Evolutionary conservation across 2,329 filamentous ascomycete species (phyloP), one percentile per base, ranked within the genome.

Genomic region (Elsinoe batatas): DNA sequence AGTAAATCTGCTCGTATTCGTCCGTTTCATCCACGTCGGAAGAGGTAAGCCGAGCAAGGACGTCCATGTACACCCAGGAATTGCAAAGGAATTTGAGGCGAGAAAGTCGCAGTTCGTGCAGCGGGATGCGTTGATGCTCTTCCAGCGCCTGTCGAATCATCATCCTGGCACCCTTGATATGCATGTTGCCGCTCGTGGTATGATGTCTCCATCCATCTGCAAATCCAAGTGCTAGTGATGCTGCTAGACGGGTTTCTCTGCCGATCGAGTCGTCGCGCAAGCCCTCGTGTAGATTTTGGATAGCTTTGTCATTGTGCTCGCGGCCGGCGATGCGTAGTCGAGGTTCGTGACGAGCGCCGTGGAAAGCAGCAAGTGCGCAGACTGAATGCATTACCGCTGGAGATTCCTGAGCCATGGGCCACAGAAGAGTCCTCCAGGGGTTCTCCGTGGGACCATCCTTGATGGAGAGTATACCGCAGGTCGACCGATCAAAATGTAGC

Each of bases 41-140:
- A 2, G 82, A 82, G 0, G 83, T 87, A 49, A 88, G 70, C 12
- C 83, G 78, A 20, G 84, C 80, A 59, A 87, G 83, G 26, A 87
- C 84, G 64, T 87, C 83, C 78, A 87, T 84, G 63, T 87, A 88
- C 6, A 87, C 76, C 81, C 82, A 87, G 3, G 80, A 81, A 63
- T 86, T 87, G 69, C 82, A 84, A 15, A 88, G 71, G 61, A 87
- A 87, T 56, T 79, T 80, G 20, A 87, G 70, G 6, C 82, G 72
- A 37, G 74, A 70, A 11, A 79, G 65, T 43, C 81, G 77, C 20
- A 74, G 66, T 3, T 74, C 76, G 5, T 64, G 62, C 50, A 71
- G 62, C 38, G 73, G 69, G 8, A 64, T 62, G 32, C 65, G 66
- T 60, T 70, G 68, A 64, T 78, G 74, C 61, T 75, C 68, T 56